Evolutionary conservation across 768 basidiomycete species (phyloP), one percentile per base, ranked within the genome.

Genomic region (Phaeotremella fagi): DNA sequence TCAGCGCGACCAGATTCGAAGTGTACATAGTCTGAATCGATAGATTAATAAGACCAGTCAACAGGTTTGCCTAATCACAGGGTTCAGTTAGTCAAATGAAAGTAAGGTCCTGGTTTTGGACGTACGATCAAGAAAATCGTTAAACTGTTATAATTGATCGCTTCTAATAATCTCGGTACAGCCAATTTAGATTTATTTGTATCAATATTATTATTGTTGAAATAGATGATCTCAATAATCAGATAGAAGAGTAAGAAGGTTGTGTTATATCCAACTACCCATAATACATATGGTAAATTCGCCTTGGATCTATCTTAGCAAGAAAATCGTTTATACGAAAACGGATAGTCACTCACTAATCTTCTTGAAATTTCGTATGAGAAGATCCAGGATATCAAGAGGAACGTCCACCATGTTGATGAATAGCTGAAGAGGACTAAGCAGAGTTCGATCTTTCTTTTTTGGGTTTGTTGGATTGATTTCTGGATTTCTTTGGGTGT

Each of bases 241-340:
- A 91, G 78, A 75, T 95, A 94, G 12, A 81, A 83, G 4, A 90
- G 79, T 15, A 97, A 76, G 77, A 90, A 90, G 2, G 84, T 80
- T 0, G 85, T 84, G 70, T 97, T 98, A 82, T 82, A 94, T 9
- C 88, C 90, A 0, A 82, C 81, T 6, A 87, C 81, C 90, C 92
- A 97, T 16, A 90, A 73, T 29, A 91, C 83, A 73, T 99, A 98
- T 3, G 87, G 80, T 26, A 90, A 63, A 66, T 98, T 97, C 41
- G 85, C 88, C 91, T 92, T 56, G 4, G n/a, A 35, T 35, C n/a
- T 35, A 9, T n/a, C 9, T 35, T 9, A 9, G 25, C 20, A 1
- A 12, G 1, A 20, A 16, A 20, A 12, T 7, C 4, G 22, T 45
- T 20, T 16, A 20, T 33, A 7, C 24, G 3, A 27, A 14, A 16